Evolutionary conservation across 352 stramenopile species (phyloP).

Genomic region (Pythium coloratum): DNA sequence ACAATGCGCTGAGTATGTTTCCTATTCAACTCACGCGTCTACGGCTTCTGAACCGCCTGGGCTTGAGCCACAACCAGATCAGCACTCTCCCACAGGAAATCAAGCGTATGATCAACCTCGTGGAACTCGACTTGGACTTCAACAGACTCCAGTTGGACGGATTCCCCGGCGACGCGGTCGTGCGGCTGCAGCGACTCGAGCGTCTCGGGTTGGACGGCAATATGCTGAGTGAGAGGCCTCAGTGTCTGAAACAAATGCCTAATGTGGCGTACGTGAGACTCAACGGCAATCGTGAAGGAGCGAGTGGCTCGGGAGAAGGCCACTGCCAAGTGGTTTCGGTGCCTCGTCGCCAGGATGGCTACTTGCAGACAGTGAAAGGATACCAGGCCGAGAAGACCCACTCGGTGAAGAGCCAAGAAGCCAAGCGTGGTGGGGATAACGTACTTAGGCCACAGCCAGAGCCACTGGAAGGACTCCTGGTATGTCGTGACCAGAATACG

Average conservation of each 20-base stretch:
- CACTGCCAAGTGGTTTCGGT: background rate
- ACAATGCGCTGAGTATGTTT: constrained; percentile 52
- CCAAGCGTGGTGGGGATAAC: background rate
- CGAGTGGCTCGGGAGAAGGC: background rate
- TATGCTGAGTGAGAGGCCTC: constrained; percentile 27
- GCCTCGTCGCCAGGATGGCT: constrained; percentile 48
- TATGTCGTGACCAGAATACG: constrained; percentile 28
- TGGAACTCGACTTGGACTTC: constrained; percentile 68
- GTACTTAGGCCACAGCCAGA: background rate
- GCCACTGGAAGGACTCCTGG: constrained; percentile 18
- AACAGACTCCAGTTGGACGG: constrained; percentile 41
- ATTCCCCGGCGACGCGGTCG: constrained; percentile 49
- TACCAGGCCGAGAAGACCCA: constrained; percentile 18
- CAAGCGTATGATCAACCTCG: constrained; percentile 52
- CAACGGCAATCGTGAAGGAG: constrained; percentile 38
- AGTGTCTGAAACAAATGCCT: constrained; percentile 35
- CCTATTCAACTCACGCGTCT: constrained; percentile 51
- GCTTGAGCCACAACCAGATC: constrained; percentile 61
- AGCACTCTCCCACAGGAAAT: constrained; percentile 43
- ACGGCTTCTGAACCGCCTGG: constrained; percentile 52
- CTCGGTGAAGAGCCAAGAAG: background rate
- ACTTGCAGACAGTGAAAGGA: constrained; percentile 43
- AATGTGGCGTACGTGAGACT: constrained; percentile 47
- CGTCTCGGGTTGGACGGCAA: constrained; percentile 69
- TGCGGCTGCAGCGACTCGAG: constrained; percentile 43